Evolutionary conservation across 768 basidiomycete species (phyloP).

Genomic region (Phlegmacium glaucopus): DNA sequence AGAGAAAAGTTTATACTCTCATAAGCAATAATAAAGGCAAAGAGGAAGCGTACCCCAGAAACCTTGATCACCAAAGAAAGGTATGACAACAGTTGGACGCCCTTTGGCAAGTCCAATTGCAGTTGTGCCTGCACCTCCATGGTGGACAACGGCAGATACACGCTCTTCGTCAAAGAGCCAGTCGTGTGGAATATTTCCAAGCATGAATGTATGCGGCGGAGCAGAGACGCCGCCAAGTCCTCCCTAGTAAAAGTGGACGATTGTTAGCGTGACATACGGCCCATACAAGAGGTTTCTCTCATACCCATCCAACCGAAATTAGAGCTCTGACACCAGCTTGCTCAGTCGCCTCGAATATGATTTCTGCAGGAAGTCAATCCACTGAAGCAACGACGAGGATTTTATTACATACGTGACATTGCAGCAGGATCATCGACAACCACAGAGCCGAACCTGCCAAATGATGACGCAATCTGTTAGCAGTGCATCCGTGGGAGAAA

Average conservation of each 20-base stretch:
- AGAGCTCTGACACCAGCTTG: slow-evolving; percentile 56
- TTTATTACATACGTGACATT: slow-evolving; percentile 38
- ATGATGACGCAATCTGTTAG: not conserved
- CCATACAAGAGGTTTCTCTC: slow-evolving; percentile 1
- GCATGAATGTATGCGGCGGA: slow-evolving; percentile 55
- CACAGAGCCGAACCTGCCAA: slow-evolving; percentile 54
- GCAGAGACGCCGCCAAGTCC: slow-evolving; percentile 49
- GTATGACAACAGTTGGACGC: slow-evolving; percentile 57
- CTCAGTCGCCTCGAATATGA: slow-evolving; percentile 54
- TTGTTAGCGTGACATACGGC: not conserved
- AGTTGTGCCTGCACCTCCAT: slow-evolving; percentile 66
- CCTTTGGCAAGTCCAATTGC: slow-evolving; percentile 60
- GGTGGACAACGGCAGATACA: slow-evolving; percentile 59
- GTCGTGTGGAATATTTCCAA: slow-evolving; percentile 67
- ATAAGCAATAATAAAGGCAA: slow-evolving; percentile 17
- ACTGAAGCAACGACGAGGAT: not conserved
- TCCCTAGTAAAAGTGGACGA: slow-evolving; percentile 29
- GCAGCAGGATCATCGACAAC: slow-evolving; percentile 51
- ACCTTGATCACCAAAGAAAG: slow-evolving; percentile 66
- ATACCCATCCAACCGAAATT: slow-evolving; percentile 61
- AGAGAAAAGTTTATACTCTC: slow-evolving; percentile 12
- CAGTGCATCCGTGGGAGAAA: not conserved
- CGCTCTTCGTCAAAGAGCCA: slow-evolving; percentile 59
- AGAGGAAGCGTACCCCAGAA: slow-evolving; percentile 45
- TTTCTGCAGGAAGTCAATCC: slow-evolving; percentile 30